A percentile compares a stretch with the other conserved stretches of the same genome.
Evolutionary conservation across 306 rosid species (phyloP).

Genomic region (Cercis canadensis): DNA sequence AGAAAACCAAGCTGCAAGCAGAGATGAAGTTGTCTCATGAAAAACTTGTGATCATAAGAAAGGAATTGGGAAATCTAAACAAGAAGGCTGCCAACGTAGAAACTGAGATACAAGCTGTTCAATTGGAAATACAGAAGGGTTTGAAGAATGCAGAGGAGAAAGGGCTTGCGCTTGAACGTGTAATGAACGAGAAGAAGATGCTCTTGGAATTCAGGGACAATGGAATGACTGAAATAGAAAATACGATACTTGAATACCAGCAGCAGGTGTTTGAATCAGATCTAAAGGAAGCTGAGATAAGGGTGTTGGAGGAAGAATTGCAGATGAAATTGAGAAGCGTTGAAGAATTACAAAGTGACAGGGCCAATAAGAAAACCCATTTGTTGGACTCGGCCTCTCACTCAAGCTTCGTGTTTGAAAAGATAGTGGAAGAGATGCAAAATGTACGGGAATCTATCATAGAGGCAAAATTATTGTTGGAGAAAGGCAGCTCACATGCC

Average conservation of each 20-base stretch:
- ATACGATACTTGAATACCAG: conserved; percentile 46
- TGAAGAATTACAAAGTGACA: conserved; percentile 52
- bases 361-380: conserved; percentile 46
- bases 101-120: conserved; percentile 38
- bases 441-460: conserved; percentile 51
- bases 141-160: conserved; percentile 41
- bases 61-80: conserved; percentile 50
- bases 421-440: conserved; percentile 63
- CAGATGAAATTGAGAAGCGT: conserved; percentile 46
- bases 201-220: conserved; percentile 46
- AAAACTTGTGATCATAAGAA: conserved; percentile 45
- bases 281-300: conserved; percentile 52
- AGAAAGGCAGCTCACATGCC: conserved; percentile 49
- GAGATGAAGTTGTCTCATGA: conserved; percentile 46
- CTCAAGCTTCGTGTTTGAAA: conserved; percentile 50
- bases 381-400: conserved; percentile 47
- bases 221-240: conserved; percentile 44
- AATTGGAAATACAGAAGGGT: conserved; percentile 42
- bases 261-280: conserved; percentile 50
- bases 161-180: conserved; percentile 45
- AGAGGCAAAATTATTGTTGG: conserved; percentile 67
- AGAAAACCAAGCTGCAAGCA: conserved; percentile 48
- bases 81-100: conserved; percentile 42
- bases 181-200: conserved; percentile 51
- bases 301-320: conserved; percentile 70